phyloP scores from a whole-genome alignment of 176 grass and related monocot genomes.

The Aechmea fasciata region DNA sequence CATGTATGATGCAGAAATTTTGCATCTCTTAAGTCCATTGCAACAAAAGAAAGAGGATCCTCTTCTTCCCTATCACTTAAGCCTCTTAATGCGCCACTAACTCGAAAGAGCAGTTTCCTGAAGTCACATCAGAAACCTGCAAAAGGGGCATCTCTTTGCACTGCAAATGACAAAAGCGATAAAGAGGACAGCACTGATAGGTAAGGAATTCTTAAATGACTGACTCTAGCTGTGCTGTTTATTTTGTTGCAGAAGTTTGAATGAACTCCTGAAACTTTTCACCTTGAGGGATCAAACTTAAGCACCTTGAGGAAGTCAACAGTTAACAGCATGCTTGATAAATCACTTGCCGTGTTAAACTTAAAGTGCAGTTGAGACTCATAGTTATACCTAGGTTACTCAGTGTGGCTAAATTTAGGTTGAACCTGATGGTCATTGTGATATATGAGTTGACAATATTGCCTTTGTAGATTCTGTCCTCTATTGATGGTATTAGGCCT shows the following conservation, averaged over 20 bases:
- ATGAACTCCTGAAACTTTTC: neutral
- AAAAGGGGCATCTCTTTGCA: slow-evolving; percentile 17
- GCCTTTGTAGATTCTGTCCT: too few species aligned
- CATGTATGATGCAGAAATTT: slow-evolving; percentile 38
- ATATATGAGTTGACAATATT: too few species aligned
- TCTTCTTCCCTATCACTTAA: slow-evolving; percentile 31
- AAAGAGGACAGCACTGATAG: slow-evolving; percentile 21
- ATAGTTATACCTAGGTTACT: neutral
- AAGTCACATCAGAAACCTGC: slow-evolving; percentile 32
- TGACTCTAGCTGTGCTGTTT: slow-evolving; percentile 15
- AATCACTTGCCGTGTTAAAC: neutral
- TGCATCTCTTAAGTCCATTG: slow-evolving; percentile 31
- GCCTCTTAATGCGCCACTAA: slow-evolving; percentile 29
- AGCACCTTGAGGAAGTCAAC: neutral
- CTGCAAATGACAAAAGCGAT: slow-evolving; percentile 6
- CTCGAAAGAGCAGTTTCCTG: slow-evolving; percentile 28
- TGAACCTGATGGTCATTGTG: neutral
- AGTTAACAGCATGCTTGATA: neutral
- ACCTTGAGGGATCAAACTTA: neutral
- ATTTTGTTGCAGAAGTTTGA: neutral
- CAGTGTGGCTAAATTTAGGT: neutral
- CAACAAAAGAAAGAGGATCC: slow-evolving; percentile 30
- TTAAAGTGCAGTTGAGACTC: neutral
- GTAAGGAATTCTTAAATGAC: slow-evolving; percentile 30
- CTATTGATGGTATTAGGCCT: too few species aligned